Percentiles rank a stretch among this genome's conserved stretches.
phyloP scores from a whole-genome alignment of 257 asterid genomes.

The Solanum pimpinellifolium region DNA sequence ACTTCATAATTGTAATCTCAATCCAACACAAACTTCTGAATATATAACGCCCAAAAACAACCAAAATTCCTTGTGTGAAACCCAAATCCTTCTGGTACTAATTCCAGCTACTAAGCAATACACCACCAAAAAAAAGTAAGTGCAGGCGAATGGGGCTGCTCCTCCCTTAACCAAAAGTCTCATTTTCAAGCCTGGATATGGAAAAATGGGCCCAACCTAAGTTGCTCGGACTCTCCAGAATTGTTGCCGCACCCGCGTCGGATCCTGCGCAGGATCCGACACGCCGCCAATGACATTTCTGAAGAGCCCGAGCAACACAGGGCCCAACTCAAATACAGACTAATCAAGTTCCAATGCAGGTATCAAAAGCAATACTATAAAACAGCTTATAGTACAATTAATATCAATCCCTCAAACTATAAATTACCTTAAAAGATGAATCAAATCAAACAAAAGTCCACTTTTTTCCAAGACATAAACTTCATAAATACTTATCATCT shows the following conservation, averaged over 20 bases:
- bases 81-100: neutral
- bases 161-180: neutral
- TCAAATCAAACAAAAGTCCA: neutral
- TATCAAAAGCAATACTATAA: neutral
- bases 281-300: no score
- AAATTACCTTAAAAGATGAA: neutral
- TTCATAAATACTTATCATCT: neutral
- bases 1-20: neutral
- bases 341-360: neutral
- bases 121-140: neutral
- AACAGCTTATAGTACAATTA: neutral
- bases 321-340: neutral
- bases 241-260: no score
- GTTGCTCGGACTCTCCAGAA: no score
- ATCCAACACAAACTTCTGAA: neutral
- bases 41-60: neutral
- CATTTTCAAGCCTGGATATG: neutral
- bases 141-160: neutral
- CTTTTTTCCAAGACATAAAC: neutral
- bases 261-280: no score
- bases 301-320: no score
- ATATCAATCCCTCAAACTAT: neutral
- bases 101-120: neutral
- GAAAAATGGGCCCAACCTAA: neutral
- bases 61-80: neutral